A percentile compares a stretch with the other conserved stretches of the same genome.
phyloP scores from a whole-genome alignment of 2,329 filamentous ascomycete genomes.

The Cryphonectria carpinicola region DNA sequence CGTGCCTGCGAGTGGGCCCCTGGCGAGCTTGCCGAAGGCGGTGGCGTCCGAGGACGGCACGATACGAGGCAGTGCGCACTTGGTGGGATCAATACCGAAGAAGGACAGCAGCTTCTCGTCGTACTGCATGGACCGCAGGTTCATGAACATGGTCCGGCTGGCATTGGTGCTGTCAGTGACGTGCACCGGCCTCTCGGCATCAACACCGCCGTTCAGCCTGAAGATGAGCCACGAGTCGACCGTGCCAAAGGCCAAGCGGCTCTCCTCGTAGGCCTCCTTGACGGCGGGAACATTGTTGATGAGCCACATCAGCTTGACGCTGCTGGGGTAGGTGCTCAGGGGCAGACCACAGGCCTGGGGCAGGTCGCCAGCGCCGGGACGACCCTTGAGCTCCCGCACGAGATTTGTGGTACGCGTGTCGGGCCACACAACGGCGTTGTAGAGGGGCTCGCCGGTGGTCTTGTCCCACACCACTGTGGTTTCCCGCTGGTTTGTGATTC shows the following conservation, averaged over 20 bases:
- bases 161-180: constrained; percentile 90
- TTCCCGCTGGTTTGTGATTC: constrained; percentile 90
- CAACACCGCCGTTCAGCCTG: constrained; percentile 74
- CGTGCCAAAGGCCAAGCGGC: constrained; percentile 80
- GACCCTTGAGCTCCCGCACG: constrained; percentile 75
- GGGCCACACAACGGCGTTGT: constrained; percentile 89
- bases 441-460: constrained; percentile 76
- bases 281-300: constrained; percentile 73
- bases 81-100: constrained; percentile 71
- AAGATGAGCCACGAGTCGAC: constrained; percentile 89
- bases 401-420: constrained; percentile 77
- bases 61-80: constrained; percentile 79
- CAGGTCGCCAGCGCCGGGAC: constrained; percentile 69
- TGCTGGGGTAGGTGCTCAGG: constrained; percentile 85
- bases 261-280: constrained; percentile 73
- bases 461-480: constrained; percentile 86
- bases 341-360: constrained; percentile 77
- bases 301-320: constrained; percentile 84
- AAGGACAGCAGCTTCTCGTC: constrained; percentile 77
- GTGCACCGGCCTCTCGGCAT: constrained; percentile 63
- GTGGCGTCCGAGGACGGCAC: constrained; percentile 77
- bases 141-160: constrained; percentile 93
- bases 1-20: constrained; percentile 69
- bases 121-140: constrained; percentile 79
- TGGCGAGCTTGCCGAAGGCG: constrained; percentile 70